phyloP scores from a whole-genome alignment of 768 basidiomycete genomes.

The Tylopilus balloui region DNA sequence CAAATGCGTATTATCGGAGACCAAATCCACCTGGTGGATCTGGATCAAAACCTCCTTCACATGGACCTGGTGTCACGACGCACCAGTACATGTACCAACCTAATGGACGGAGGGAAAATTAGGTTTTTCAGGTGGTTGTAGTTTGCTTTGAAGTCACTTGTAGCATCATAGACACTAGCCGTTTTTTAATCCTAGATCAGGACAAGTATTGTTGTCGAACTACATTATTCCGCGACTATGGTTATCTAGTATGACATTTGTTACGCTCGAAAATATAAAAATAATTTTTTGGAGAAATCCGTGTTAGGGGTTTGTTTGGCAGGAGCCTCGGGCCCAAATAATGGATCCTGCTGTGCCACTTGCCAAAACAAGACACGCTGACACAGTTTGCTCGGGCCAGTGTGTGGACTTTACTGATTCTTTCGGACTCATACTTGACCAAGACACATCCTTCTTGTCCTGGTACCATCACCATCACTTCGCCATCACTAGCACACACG shows the following conservation, averaged over 20 bases:
- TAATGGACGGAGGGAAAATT: slow-evolving; percentile 36
- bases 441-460: slow-evolving; percentile 12
- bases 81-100: slow-evolving; percentile 47
- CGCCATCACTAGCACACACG: background rate
- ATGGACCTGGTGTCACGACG: slow-evolving; percentile 22
- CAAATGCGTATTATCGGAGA: slow-evolving; percentile 55
- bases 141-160: slow-evolving; percentile 7
- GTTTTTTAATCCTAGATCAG: slow-evolving; percentile 9
- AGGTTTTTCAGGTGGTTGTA: slow-evolving; percentile 1
- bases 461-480: slow-evolving; percentile 15
- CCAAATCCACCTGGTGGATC: slow-evolving; percentile 28
- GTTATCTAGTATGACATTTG: slow-evolving; percentile 16
- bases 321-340: slow-evolving; percentile 26
- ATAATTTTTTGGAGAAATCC: background rate
- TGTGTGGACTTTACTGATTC: slow-evolving; percentile 17
- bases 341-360: slow-evolving; percentile 8
- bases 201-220: slow-evolving; percentile 1
- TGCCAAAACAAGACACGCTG: slow-evolving; percentile 21
- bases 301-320: slow-evolving; percentile 22
- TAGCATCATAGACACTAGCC: slow-evolving; percentile 1
- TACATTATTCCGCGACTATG: slow-evolving; percentile 13
- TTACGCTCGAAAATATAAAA: slow-evolving; percentile 12
- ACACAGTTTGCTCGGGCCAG: slow-evolving; percentile 23
- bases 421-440: slow-evolving; percentile 11
- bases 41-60: slow-evolving; percentile 24